A percentile compares a stretch with the other conserved stretches of the same genome.
Conservation (phyloP, 2,329 filamentous ascomycete genomes). For the Neofusicoccum umdonicola region DNA sequence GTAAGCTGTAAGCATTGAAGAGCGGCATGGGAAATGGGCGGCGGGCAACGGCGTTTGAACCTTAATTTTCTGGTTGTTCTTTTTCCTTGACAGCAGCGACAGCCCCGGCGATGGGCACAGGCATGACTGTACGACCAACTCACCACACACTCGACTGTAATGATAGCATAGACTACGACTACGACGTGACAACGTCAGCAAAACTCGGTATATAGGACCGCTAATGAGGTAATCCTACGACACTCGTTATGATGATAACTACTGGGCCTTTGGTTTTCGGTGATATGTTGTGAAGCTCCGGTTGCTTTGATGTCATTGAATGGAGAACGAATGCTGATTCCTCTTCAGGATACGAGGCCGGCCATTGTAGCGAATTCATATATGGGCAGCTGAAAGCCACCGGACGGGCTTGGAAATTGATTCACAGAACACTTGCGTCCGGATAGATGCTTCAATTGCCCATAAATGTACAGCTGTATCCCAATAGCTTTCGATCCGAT, state of each 20-base stretch:
- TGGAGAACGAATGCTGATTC: neutral
- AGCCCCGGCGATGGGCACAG: conserved; percentile 8
- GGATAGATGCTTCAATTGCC: neutral
- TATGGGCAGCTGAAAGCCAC: neutral
- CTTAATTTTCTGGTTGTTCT: neutral
- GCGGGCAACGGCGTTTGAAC: neutral
- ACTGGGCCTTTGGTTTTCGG: neutral
- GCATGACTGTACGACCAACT: conserved; percentile 13
- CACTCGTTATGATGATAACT: conserved; percentile 4
- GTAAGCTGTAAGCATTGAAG: neutral
- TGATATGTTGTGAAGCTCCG: neutral
- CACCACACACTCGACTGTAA: conserved; percentile 2
- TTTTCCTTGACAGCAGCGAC: neutral
- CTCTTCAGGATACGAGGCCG: no score
- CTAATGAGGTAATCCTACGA: conserved; percentile 14
- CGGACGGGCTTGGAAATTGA: neutral
- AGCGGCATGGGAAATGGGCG: neutral
- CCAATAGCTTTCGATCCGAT: no score
- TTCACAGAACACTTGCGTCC: neutral
- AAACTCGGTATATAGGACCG: neutral
- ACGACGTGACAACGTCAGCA: conserved; percentile 13
- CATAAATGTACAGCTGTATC: no score
- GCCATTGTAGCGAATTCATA: neutral
- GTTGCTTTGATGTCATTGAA: neutral
- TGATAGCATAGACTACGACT: conserved; percentile 15